Evolutionary conservation across 306 rosid genomes (phyloP), one percentile per base, ranked within the genome.

Genomic region (Crataegus laevigata): DNA sequence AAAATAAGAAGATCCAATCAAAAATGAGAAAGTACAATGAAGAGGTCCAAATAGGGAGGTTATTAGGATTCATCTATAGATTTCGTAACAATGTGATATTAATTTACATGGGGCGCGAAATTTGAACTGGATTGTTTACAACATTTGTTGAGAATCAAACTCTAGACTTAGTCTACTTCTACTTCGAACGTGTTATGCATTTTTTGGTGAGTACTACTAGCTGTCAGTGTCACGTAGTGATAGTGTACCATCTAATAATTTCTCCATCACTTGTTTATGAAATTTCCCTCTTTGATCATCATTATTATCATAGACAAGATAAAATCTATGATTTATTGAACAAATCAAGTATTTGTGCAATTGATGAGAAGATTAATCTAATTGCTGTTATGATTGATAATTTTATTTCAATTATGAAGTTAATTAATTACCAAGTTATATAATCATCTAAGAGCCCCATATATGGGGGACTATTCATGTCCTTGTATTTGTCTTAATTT

Each of bases 171-270:
- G 17, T 18, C 52, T 47, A 15, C 14, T 34, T 34, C 38, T 34
- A 34, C 2, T 0, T 34, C 0, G 9, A 34, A 34, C 2, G 2
- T 6, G 38, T 34, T 9, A 34, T 34, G 38, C 38, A 1, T 34
- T 34, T 34, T 34, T 34, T 34, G 38, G 0, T 6, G 2, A 9
- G 9, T 0, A 34, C 2, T 6, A 34, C 38, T 1, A 34, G 38
- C 9, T 34, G 0, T 34, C 0, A 34, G 9, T 7, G 36, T 2
- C 38, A 0, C 38, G 0, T 34, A 0, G 2, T 34, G 9, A 2
- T 34, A 34, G 0, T 34, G 0, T 34, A 34, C 38, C 2, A 34
- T 34, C 38, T 34, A 34, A 1, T 34, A 34, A 34, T 34, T 34
- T 34, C 38, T 34, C 38, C 52, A 14, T 47, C 19, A 47, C 52